Evolutionary conservation across 139 green algal genomes (phyloP).

Genomic region (Eudorina sp.): DNA sequence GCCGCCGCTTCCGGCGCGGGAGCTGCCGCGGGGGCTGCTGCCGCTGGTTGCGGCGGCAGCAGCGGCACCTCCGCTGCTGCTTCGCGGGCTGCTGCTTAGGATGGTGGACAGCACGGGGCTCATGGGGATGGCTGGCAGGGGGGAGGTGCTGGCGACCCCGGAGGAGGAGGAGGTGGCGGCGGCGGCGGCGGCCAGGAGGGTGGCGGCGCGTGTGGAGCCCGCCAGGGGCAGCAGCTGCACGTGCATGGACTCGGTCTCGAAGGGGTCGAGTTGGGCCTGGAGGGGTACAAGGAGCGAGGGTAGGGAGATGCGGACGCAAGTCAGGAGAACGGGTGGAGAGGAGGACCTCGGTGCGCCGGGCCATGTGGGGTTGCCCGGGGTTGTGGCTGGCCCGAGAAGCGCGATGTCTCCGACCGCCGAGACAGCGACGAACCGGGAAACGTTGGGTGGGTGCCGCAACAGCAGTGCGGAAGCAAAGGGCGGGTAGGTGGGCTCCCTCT

Average conservation of each 20-base stretch:
- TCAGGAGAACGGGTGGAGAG: too few relatives aligned
- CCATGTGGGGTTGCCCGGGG: too few relatives aligned
- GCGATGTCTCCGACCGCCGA: too few relatives aligned
- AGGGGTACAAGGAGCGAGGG: not conserved
- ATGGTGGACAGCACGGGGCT: constrained; percentile 39
- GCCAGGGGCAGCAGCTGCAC: constrained; percentile 13
- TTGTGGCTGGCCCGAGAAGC: too few relatives aligned
- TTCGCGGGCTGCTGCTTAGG: constrained; percentile 4
- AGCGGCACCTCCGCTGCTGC: not conserved
- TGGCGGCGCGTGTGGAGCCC: not conserved
- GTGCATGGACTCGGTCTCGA: constrained; percentile 2
- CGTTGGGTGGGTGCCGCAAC: too few relatives aligned
- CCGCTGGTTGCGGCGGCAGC: not conserved
- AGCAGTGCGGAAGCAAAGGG: too few relatives aligned
- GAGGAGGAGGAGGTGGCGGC: not conserved
- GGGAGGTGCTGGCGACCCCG: not conserved
- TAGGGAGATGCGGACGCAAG: too few relatives aligned
- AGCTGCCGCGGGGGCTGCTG: not conserved
- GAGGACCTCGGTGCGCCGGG: too few relatives aligned
- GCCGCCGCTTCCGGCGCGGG: not conserved
- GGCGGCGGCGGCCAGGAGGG: not conserved
- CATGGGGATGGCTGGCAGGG: not conserved
- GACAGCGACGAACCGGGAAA: too few relatives aligned
- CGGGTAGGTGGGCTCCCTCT: too few relatives aligned
- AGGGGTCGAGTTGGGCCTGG: constrained; percentile 43